These are phyloP conservation scores for Ceratobasidium sp. DNA, from an alignment of 1,284 basidiomycete genomes.

Conservation along the genomic window DNA sequence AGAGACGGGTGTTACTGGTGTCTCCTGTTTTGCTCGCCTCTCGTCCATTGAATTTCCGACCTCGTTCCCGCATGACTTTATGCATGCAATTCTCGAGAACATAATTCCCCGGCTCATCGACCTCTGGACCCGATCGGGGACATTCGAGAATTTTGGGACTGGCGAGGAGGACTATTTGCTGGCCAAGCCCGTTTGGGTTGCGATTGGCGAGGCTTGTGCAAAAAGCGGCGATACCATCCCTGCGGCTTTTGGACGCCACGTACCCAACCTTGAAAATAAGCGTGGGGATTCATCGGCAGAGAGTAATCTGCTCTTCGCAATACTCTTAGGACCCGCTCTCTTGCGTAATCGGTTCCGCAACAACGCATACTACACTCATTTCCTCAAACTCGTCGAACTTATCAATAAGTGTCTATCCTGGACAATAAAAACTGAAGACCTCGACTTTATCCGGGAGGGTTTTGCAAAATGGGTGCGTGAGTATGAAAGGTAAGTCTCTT, in stretches of 20 bases:
- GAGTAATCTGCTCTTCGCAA: conserved; percentile 51
- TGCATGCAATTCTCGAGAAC: conserved; percentile 50
- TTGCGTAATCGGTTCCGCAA: conserved; percentile 30
- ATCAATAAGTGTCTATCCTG: conserved; percentile 62
- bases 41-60: conserved; percentile 28
- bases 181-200: conserved; percentile 54
- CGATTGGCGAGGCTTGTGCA: conserved; percentile 59
- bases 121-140: conserved; percentile 34
- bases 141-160: background rate
- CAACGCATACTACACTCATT: conserved; percentile 59
- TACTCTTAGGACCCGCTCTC: conserved; percentile 31
- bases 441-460: conserved; percentile 57
- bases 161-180: conserved; percentile 53
- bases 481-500: conserved; percentile 61
- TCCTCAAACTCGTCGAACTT: conserved; percentile 61
- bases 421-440: conserved; percentile 57
- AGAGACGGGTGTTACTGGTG: conserved; percentile 43
- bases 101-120: conserved; percentile 33
- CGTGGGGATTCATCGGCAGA: conserved; percentile 55
- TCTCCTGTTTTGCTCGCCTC: conserved; percentile 27
- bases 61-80: conserved; percentile 50
- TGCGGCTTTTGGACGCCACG: conserved; percentile 59
- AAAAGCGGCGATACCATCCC: conserved; percentile 59
- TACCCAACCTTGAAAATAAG: conserved; percentile 61
- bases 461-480: conserved; percentile 62